A percentile compares a stretch with the other conserved stretches of the same genome.
These are phyloP conservation scores for Cercis canadensis DNA, from an alignment of 306 rosid genomes.

Conservation along the genomic window DNA sequence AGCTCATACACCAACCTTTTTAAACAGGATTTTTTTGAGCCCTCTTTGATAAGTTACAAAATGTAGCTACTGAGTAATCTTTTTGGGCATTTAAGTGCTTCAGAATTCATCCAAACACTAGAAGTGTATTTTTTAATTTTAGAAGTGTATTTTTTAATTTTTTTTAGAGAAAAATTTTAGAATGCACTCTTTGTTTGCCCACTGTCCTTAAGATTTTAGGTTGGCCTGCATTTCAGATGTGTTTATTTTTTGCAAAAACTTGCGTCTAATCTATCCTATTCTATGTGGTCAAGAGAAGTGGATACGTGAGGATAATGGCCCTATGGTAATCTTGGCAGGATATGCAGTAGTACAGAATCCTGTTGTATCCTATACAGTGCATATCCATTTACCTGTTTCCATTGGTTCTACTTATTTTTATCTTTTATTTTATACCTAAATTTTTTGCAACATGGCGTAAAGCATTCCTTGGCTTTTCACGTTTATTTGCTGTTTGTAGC, in stretches of 20 bases:
- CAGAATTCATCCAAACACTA: too few relatives aligned
- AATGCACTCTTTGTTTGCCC: too few relatives aligned
- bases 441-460: conserved; percentile 8
- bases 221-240: too few relatives aligned
- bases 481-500: neutral
- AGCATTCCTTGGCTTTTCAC: neutral
- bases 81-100: too few relatives aligned
- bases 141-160: too few relatives aligned
- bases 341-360: conserved; percentile 2
- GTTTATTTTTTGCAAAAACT: neutral
- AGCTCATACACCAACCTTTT: too few relatives aligned
- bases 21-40: too few relatives aligned
- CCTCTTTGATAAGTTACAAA: too few relatives aligned
- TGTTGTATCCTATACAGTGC: neutral
- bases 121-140: too few relatives aligned
- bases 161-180: too few relatives aligned
- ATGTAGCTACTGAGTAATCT: too few relatives aligned
- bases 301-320: conserved; percentile 7
- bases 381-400: conserved; percentile 19
- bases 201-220: too few relatives aligned
- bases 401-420: conserved; percentile 11
- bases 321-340: neutral
- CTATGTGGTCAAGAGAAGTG: neutral
- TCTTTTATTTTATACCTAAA: neutral
- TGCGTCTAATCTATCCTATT: neutral